Percentiles rank a stretch among this genome's conserved stretches.
phyloP scores from a whole-genome alignment of 306 rosid species.

The Luffa aegyptiaca region DNA sequence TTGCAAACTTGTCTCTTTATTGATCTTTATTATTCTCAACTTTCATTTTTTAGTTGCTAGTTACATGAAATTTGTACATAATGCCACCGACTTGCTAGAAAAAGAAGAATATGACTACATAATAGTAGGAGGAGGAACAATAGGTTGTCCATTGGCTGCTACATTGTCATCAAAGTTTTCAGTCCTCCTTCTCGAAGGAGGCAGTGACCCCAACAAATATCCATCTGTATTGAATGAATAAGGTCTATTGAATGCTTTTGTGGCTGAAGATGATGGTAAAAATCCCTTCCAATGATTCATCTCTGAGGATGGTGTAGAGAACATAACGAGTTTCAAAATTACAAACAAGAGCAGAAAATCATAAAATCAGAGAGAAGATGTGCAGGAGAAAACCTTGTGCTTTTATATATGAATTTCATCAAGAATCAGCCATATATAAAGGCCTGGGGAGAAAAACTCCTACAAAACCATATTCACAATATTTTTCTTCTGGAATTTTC shows the following conservation, averaged over 20 bases:
- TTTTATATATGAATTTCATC: too few species aligned
- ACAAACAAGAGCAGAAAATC: too few species aligned
- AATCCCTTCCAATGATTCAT: neutral
- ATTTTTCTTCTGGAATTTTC: too few species aligned
- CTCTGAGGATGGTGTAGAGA: conserved; percentile 1
- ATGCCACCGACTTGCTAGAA: conserved; percentile 4
- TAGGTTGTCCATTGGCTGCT: neutral
- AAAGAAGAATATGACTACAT: neutral
- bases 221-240: neutral
- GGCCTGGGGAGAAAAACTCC: too few species aligned
- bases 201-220: neutral
- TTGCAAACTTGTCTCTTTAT: too few species aligned
- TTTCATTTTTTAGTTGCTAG: conserved; percentile 6
- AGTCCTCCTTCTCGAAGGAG: neutral
- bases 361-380: too few species aligned
- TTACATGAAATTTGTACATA: conserved; percentile 11
- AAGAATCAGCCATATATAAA: too few species aligned
- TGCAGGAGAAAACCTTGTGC: too few species aligned
- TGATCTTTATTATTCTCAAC: too few species aligned
- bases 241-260: neutral
- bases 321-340: too few species aligned
- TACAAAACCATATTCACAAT: too few species aligned
- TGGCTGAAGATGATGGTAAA: neutral
- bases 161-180: neutral
- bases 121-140: neutral